Evolutionary conservation across 164 flowering plant species (phyloP), one percentile per base, ranked within the genome.

Genomic region (Vitis rupestris): DNA sequence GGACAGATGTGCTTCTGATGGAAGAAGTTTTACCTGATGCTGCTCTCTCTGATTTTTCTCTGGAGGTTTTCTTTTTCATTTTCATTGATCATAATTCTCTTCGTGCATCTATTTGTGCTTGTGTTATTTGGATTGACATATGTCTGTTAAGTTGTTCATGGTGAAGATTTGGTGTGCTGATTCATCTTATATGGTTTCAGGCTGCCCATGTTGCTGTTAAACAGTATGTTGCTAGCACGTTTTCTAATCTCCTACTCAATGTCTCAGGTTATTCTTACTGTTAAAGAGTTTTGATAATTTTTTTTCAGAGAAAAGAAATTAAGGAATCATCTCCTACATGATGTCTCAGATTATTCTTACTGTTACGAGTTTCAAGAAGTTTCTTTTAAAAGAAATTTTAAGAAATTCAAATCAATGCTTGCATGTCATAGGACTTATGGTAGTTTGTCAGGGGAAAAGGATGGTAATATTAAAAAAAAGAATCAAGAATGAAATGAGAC

Each of bases 1-100:
- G 99, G 99, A 82, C 55, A 47, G 93, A 95, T 76, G 87, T 92
- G 71, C 80, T 82, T 16, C 70, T 86, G 70, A 78, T 96, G 84
- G 97, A 89, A 76, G 92, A 93, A 78, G 97, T 90, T 15, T 79
- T 96, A 70, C 88, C 86, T 72, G 97, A 92, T 71, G 95, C 97
- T 76, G 81, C 76, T 73, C 83, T 93, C 14, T 76, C 86, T 37
- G 85, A 81, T 70, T 83, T 81, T 81, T 76, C 85, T 64, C 67
- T 88, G 67, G 81, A 96, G 99, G 99, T 94, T 51, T 65, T 59
- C 54, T 29, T 66, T 47, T 61, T 19, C 27, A 56, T 56, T 57
- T 61, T 27, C 23, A 11, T 70, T 27, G 56, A 37, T 37, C 2
- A 37, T 37, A 6, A 37, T 37, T 37, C 44, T 37, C 44, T 37